Evolutionary conservation across 2,329 filamentous ascomycete species (phyloP), one percentile per base, ranked within the genome.

Genomic region (Alternaria dauci): DNA sequence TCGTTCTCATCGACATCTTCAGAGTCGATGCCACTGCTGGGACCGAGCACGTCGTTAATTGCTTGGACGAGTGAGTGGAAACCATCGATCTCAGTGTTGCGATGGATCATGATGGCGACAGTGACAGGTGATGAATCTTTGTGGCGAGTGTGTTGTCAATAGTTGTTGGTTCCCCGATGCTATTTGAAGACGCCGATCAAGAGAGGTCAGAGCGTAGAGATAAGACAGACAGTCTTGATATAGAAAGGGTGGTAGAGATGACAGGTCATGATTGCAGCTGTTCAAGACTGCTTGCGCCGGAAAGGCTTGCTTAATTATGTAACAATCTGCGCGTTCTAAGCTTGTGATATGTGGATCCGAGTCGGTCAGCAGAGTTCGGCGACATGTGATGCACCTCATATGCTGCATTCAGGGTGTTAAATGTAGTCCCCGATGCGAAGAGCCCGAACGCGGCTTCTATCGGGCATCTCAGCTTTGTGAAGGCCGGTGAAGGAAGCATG

Each of bases 1-100:
- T 91, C 85, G 55, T 86, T 82, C 57, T 93, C 87, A 69, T 97
- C 88, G 67, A 97, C 88, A 75, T 95, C 92, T 43, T 89, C 90
- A 34, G 91, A 95, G 62, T 91, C 89, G 70, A 96, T 85, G 3
- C 93, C 93, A 12, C 91, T 95, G 59, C 88, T 91, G 4, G 92
- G 90, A 2, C 93, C 93, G 5, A 97, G 85, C 25, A 87, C 88
- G 56, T 85, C 81, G 72, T 90, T 93, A 69, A 97, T 86, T n/a
- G 87, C 87, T 59, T 86, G 74, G 56, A 96, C 91, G 46, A 96
- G 88, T 54, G 83, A 78, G 38, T 93, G 86, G 75, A 96, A 95
- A 12, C 61, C 63, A 58, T 72, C 62, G 11, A 62, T 26, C 18
- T 69, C 62, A 39, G 63, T 61, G 23, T 66, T 70, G 41, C 68